Base-by-base conservation (phyloP, 148 eudicot species). In the Selenicereus undatus region DNA sequence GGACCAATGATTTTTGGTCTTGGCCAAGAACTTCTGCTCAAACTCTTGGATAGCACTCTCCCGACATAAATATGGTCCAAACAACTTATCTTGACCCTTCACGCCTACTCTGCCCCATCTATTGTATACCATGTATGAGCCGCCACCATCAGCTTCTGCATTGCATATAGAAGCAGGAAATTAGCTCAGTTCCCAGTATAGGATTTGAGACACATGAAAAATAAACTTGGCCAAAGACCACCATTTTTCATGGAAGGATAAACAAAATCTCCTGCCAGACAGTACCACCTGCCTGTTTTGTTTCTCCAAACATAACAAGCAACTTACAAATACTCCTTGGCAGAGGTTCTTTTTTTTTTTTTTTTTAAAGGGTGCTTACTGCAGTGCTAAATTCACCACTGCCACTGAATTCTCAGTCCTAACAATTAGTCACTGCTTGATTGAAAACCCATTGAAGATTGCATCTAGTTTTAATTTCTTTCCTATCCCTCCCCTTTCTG, bases 81-180 rank as follows among this genome's bases (percentile, higher is more conserved):
- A 85, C 66, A 96, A 71, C 85, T 94, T 96, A 85, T 91, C 92
- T 84, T 92, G 98, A 82, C 99, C 99, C 88, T 90, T 94, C 52
- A 92, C 81, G 75, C 99, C 99, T 82, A 96, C 99, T 87, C 99
- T 92, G 24, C 99, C 99, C 98, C 99, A 96, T 90, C 97, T 93
- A 80, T 78, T 87, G 81, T 92, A 96, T 75, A 96, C 92, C 91
- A 92, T 89, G 87, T 84, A 96, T 72, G 81, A 77, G 60, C 90
- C 86, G 78, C 92, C 95, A 75, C 86, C 92, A 86, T 96, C 99
- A 79, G 91, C 89, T 87, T 96, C 99, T 96, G 91, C 89, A 88
- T 75, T 32, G 70, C 66, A 60, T 12, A 70, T n/a, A 76, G 54
- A 54, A 50, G 58, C 39, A 43, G 24, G 60, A 30, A 76, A 73